Base-by-base conservation (phyloP, 1,284 basidiomycete species). In the Rhodotorula sp. region DNA sequence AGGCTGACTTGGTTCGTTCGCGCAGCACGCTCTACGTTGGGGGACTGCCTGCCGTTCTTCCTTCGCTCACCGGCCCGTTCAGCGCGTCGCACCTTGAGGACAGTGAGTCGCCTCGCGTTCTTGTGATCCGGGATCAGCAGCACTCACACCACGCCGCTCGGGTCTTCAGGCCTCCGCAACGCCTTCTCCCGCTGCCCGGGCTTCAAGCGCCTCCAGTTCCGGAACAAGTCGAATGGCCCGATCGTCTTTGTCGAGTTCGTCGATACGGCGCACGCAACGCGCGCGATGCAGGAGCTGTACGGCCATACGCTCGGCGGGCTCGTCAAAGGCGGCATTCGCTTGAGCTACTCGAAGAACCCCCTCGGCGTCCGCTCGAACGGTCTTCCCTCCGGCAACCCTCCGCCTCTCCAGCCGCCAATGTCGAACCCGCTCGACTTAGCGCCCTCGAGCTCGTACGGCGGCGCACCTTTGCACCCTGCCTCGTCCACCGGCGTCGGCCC, bases 1-100 rank as follows among this genome's bases (percentile, higher is more conserved):
- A 88, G 73, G 86, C 92, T 51, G 92, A 95, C 81, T 90, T 93
- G 82, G 94, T 94, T 79, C 91, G 91, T 24, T 8, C 92, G 24
- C 94, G 93, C 81, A 95, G 94, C 78, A 96, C 94, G 5, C 84
- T 97, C 22, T 97, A 96, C 78, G 92, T 97, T 17, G 94, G 94
- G 57, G 95, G 95, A 78, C 82, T 97, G 63, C 94, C 94, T 9
- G 71, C 77, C 1, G 73, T 76, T 2, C 60, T 76, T 20, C 71
- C 67, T 19, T 76, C 72, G 17, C 62, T 74, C 48, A 74, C 71
- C 1, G 73, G 66, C 10, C 68, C 70, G 4, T 74, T 73, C 69
- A 70, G 70, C 60, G 71, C 70, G 22, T 68, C 66, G 22, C 72
- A 72, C 51, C 73, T 74, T 58, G 73, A 73, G 51, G 73, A 74